A percentile compares a stretch with the other conserved stretches of the same genome.
Conservation (phyloP, 805 yeast genomes). For the Cyberlindnera euphorbiae region DNA sequence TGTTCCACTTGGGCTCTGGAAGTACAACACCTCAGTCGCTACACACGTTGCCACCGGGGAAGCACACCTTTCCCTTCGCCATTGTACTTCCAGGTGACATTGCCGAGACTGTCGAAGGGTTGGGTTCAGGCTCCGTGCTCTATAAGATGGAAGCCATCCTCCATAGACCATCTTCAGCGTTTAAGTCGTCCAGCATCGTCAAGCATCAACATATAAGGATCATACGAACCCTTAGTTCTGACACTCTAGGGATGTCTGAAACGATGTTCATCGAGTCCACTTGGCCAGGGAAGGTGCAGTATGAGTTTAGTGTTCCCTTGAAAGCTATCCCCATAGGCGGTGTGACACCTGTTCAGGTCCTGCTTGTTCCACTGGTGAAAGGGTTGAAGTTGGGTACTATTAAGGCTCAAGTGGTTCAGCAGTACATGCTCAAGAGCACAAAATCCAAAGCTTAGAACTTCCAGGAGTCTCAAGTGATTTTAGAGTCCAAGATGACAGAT, state of each 20-base stretch:
- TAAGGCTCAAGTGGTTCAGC: constrained; percentile 60
- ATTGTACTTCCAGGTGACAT: constrained; percentile 67
- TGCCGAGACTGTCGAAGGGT: constrained; percentile 85
- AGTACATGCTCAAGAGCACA: constrained; percentile 47
- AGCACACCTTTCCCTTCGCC: constrained; percentile 80
- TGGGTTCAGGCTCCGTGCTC: constrained; percentile 69
- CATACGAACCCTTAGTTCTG: constrained; percentile 75
- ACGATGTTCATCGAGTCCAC: constrained; percentile 86
- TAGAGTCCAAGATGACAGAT: constrained; percentile 42
- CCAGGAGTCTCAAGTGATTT: constrained; percentile 51
- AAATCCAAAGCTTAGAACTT: constrained; percentile 46
- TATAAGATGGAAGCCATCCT: constrained; percentile 70
- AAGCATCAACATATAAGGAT: constrained; percentile 61
- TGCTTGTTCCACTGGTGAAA: constrained; percentile 72
- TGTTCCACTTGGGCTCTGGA: constrained; percentile 9
- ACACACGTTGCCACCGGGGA: constrained; percentile 51
- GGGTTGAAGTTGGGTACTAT: constrained; percentile 69
- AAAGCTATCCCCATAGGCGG: constrained; percentile 86
- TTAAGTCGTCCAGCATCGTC: constrained; percentile 43
- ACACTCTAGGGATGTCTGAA: constrained; percentile 65
- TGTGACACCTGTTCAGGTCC: constrained; percentile 57
- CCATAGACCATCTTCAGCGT: constrained; percentile 46
- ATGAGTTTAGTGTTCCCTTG: constrained; percentile 78
- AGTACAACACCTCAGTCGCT: constrained; percentile 9
- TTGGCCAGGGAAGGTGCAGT: constrained; percentile 86